Evolutionary conservation across 1,139 yeast species (phyloP).

Genomic region (Suhomyces bribrorum): DNA sequence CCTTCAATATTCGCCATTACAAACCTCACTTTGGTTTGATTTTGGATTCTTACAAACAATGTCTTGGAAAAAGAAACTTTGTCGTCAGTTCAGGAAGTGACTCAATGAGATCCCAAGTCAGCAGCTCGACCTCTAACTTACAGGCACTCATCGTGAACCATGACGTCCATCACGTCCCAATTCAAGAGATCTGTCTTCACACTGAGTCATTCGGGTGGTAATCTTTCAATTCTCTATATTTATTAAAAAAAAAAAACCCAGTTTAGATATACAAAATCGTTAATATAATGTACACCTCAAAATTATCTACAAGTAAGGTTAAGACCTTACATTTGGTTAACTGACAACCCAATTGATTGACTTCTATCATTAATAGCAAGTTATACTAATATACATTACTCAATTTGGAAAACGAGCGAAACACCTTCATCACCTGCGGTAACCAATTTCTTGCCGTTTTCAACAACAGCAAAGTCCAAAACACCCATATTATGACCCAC

Average conservation of each 20-base stretch:
- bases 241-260: too few relatives aligned
- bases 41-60: conserved; percentile 19
- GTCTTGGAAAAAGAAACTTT: conserved; percentile 42
- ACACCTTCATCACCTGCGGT: conserved; percentile 99
- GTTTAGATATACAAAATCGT: too few relatives aligned
- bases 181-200: conserved; percentile 56
- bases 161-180: conserved; percentile 25
- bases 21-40: conserved; percentile 38
- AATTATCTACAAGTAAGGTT: too few relatives aligned
- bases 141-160: conserved; percentile 36
- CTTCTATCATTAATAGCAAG: neutral
- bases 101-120: conserved; percentile 44
- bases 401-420: conserved; percentile 60
- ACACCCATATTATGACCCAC: conserved; percentile 95
- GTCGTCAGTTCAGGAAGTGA: conserved; percentile 55
- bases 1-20: conserved; percentile 22
- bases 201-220: conserved; percentile 64
- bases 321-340: too few relatives aligned
- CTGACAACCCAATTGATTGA: neutral
- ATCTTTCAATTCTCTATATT: too few relatives aligned
- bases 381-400: conserved; percentile 10
- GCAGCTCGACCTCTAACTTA: conserved; percentile 43
- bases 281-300: too few relatives aligned
- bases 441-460: conserved; percentile 66
- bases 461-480: conserved; percentile 69